These are phyloP conservation scores for Pichia ethanolica DNA, from an alignment of 805 yeast genomes.

Conservation along the genomic window DNA sequence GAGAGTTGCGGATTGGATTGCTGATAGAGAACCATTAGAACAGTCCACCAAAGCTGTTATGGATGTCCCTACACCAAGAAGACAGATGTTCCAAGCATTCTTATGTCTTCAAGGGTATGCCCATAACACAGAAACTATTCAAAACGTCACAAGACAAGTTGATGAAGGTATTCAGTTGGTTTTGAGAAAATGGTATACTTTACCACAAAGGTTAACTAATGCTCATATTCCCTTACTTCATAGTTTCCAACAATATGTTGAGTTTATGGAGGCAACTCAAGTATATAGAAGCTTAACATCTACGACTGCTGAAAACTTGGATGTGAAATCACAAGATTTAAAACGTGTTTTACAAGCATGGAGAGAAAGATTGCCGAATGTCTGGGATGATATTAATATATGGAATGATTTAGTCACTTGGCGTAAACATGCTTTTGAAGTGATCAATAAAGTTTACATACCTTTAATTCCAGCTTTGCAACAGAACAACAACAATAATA, in stretches of 20 bases:
- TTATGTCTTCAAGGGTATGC: constrained; percentile 88
- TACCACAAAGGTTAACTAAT: constrained; percentile 65
- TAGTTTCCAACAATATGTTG: constrained; percentile 95
- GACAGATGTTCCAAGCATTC: constrained; percentile 94
- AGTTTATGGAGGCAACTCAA: constrained; percentile 94
- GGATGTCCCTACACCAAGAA: constrained; percentile 97
- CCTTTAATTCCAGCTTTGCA: constrained; percentile 86
- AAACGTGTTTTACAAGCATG: constrained; percentile 94
- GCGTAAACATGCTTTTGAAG: constrained; percentile 98
- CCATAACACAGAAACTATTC: constrained; percentile 79
- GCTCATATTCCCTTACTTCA: constrained; percentile 90
- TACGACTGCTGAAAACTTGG: constrained; percentile 88
- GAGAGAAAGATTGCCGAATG: constrained; percentile 94
- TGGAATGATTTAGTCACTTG: constrained; percentile 98
- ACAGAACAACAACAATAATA: constrained; percentile 58
- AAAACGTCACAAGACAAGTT: constrained; percentile 76
- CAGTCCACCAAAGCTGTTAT: constrained; percentile 91
- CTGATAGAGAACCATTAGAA: constrained; percentile 89
- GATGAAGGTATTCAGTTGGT: constrained; percentile 96
- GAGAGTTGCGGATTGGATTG: constrained; percentile 98
- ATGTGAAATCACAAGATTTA: constrained; percentile 86
- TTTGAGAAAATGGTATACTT: constrained; percentile 83
- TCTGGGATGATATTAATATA: constrained; percentile 94
- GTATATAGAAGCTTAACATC: constrained; percentile 81
- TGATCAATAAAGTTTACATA: constrained; percentile 87